phyloP scores from a whole-genome alignment of 1,139 yeast species.

The Kodamaea ohmeri region DNA sequence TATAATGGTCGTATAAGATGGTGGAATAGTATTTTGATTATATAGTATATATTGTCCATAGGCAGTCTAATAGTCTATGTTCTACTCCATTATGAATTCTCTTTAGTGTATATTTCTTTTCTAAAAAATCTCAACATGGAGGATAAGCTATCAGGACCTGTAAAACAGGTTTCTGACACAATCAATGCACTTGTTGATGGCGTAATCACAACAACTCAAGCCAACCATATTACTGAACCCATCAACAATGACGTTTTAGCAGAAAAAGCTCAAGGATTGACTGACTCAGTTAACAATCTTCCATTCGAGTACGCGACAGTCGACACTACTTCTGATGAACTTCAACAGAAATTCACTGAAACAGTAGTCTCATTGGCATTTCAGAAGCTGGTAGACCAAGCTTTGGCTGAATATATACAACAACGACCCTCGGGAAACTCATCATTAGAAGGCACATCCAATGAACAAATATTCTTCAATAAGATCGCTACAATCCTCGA shows the following conservation, averaged over 20 bases:
- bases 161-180: slow-evolving; percentile 1
- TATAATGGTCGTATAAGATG: no score
- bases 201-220: not conserved
- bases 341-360: slow-evolving; percentile 15
- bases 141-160: slow-evolving; percentile 9
- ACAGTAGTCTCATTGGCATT: slow-evolving; percentile 21
- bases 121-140: no score
- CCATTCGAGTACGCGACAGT: not conserved
- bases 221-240: not conserved
- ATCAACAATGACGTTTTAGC: not conserved
- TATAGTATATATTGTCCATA: no score
- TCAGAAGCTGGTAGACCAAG: slow-evolving; percentile 15
- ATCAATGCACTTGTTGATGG: not conserved
- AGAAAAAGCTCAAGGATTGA: not conserved
- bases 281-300: not conserved
- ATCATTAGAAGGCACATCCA: no score
- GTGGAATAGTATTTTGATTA: no score
- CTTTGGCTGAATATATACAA: slow-evolving; percentile 9
- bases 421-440: slow-evolving; percentile 4
- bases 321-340: slow-evolving; percentile 12
- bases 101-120: not conserved
- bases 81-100: no score
- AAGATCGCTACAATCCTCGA: slow-evolving; percentile 25
- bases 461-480: slow-evolving; percentile 15
- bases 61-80: no score